A percentile compares a stretch with the other conserved stretches of the same genome.
Conservation (phyloP, 306 rosid species). For the Cicer arietinum region DNA sequence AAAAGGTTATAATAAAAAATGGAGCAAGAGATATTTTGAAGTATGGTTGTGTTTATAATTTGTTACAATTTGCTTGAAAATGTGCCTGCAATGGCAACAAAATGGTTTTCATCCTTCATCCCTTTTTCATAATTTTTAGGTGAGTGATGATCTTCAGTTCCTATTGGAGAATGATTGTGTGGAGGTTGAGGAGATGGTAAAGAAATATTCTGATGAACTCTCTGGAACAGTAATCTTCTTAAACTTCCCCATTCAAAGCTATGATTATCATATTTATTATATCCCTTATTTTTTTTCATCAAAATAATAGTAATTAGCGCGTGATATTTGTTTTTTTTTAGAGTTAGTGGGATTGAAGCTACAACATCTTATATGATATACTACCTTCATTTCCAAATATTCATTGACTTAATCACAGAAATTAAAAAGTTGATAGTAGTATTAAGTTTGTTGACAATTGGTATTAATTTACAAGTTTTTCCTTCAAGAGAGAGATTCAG, state of each 20-base stretch:
- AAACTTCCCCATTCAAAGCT: conserved; percentile 28
- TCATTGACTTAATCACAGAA: no score
- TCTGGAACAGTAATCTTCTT: conserved; percentile 62
- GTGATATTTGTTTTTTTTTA: not conserved
- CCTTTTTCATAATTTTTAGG: conserved; percentile 50
- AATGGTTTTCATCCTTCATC: conserved; percentile 18
- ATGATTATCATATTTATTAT: conserved; percentile 21
- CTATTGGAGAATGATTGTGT: conserved; percentile 58
- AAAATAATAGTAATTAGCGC: conserved; percentile 18
- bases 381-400: no score
- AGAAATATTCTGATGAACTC: conserved; percentile 62
- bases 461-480: no score
- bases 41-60: conserved; percentile 30
- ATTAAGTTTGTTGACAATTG: no score
- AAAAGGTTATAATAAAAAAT: no score
- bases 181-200: conserved; percentile 59
- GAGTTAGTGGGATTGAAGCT: conserved; percentile 13
- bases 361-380: not conserved
- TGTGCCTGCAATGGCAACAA: conserved; percentile 15
- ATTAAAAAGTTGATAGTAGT: no score
- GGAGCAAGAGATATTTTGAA: not conserved
- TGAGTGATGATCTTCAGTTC: conserved; percentile 55
- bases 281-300: not conserved
- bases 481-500: no score
- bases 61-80: conserved; percentile 18